Evolutionary conservation across 2,329 filamentous ascomycete genomes (phyloP).

Genomic region (Sporothrix dimorphospora): DNA sequence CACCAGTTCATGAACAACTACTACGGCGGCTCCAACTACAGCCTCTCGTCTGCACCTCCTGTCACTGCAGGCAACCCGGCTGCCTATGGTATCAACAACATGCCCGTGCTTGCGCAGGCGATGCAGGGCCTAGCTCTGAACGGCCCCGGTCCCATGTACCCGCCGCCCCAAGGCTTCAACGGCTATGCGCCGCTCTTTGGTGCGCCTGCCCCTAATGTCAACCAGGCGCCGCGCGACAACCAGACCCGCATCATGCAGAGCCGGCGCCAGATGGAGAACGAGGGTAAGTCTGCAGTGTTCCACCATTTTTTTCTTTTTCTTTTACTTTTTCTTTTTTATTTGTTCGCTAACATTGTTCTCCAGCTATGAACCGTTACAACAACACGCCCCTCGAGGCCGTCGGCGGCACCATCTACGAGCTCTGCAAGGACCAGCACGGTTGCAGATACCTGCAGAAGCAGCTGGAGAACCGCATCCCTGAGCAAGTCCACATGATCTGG

Average conservation of each 20-base stretch:
- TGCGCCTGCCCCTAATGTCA: conserved; percentile 40
- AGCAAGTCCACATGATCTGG: conserved; percentile 91
- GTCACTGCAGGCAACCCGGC: conserved; percentile 35
- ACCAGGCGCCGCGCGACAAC: conserved; percentile 64
- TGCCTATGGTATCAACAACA: conserved; percentile 46
- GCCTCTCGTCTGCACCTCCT: conserved; percentile 21
- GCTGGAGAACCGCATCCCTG: conserved; percentile 82
- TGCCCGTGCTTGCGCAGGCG: conserved; percentile 67
- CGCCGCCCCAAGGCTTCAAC: conserved; percentile 59
- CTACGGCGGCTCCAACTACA: conserved; percentile 35
- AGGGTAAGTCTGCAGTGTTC: conserved; percentile 55
- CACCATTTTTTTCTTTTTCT: neutral
- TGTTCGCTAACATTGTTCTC: conserved; percentile 38
- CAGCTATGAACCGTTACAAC: conserved; percentile 77
- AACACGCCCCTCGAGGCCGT: conserved; percentile 82
- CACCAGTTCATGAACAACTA: conserved; percentile 39
- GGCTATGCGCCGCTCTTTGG: conserved; percentile 59
- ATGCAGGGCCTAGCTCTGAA: conserved; percentile 68
- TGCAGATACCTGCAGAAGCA: conserved; percentile 97
- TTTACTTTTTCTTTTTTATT: conserved; percentile 21
- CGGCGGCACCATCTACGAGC: conserved; percentile 78
- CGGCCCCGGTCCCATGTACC: conserved; percentile 53
- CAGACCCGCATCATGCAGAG: conserved; percentile 76
- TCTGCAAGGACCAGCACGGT: conserved; percentile 98
- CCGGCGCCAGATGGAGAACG: conserved; percentile 73